phyloP scores from a whole-genome alignment of 2,329 filamentous ascomycete genomes.

The Fusarium acutatum region DNA sequence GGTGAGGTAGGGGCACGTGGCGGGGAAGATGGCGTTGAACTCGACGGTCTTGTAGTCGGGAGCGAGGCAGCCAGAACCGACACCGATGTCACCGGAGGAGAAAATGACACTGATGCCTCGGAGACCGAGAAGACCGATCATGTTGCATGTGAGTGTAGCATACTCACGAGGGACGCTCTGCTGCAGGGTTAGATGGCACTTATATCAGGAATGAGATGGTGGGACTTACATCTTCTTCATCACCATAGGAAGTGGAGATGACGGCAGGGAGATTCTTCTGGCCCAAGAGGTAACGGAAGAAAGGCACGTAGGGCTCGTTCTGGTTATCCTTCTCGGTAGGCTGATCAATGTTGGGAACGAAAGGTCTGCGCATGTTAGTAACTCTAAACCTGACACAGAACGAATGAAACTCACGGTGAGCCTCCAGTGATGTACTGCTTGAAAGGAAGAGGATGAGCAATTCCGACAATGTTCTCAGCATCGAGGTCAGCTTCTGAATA shows the following conservation, averaged over 20 bases:
- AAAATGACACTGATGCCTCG: slow-evolving; percentile 50
- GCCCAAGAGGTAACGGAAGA: slow-evolving; percentile 8
- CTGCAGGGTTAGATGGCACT: neutral
- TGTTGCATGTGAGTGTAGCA: slow-evolving; percentile 16
- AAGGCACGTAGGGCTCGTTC: slow-evolving; percentile 19
- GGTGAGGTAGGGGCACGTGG: slow-evolving; percentile 56
- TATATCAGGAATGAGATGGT: fast-evolving
- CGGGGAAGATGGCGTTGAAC: slow-evolving; percentile 51
- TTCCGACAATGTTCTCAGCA: slow-evolving; percentile 26
- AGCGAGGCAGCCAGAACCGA: slow-evolving; percentile 27
- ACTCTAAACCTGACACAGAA: fast-evolving
- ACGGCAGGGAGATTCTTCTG: slow-evolving; percentile 12
- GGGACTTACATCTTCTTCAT: slow-evolving; percentile 13
- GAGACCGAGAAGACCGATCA: slow-evolving; percentile 17
- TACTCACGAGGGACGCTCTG: slow-evolving; percentile 20
- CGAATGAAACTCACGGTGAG: neutral
- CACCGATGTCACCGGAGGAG: slow-evolving; percentile 44
- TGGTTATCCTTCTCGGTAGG: slow-evolving; percentile 17
- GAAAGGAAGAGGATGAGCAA: slow-evolving; percentile 26
- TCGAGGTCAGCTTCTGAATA: slow-evolving; percentile 18
- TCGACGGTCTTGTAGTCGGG: slow-evolving; percentile 34
- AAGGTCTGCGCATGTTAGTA: neutral
- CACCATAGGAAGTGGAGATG: slow-evolving; percentile 15
- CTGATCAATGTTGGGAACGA: slow-evolving; percentile 21
- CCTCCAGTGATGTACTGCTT: slow-evolving; percentile 28